Evolutionary conservation across 805 yeast species (phyloP).

Genomic region (Starmerella bombicola): DNA sequence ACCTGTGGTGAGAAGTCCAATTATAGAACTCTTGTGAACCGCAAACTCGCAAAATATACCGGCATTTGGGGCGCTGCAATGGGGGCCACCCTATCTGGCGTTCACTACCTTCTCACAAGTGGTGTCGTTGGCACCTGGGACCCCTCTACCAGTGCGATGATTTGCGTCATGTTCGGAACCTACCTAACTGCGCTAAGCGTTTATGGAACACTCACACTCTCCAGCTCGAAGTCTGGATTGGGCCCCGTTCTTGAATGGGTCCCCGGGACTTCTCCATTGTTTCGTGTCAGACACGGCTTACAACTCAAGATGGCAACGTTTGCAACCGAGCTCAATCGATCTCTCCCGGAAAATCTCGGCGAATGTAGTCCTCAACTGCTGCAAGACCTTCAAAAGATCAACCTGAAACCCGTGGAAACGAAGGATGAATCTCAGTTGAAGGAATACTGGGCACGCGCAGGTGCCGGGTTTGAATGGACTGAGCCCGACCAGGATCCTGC

Average conservation of each 20-base stretch:
- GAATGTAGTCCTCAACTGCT: conserved; percentile 29
- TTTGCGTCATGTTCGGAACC: conserved; percentile 38
- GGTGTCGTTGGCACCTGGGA: conserved; percentile 33
- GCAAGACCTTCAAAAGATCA: conserved; percentile 27
- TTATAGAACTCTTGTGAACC: conserved; percentile 29
- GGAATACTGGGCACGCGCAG: conserved; percentile 79
- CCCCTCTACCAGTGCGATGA: conserved; percentile 26
- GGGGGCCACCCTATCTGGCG: conserved; percentile 32
- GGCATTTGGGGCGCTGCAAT: conserved; percentile 28
- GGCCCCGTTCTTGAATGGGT: conserved; percentile 50
- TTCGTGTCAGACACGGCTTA: conserved; percentile 54
- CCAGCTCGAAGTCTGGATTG: conserved; percentile 40
- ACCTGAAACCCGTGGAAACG: conserved; percentile 36
- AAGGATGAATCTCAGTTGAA: conserved; percentile 56
- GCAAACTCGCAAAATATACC: conserved; percentile 28
- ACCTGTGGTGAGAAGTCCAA: conserved; percentile 50
- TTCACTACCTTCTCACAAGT: conserved; percentile 37
- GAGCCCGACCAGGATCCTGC: conserved; percentile 90
- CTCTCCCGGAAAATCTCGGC: conserved; percentile 32
- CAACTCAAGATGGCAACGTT: conserved; percentile 55
- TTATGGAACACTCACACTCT: conserved; percentile 37
- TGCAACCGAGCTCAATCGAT: conserved; percentile 52
- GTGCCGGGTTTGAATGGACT: conserved; percentile 78
- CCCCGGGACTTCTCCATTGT: conserved; percentile 49
- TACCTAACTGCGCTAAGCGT: conserved; percentile 39